Percentiles rank a stretch among this genome's conserved stretches.
phyloP scores from a whole-genome alignment of 371 early-diverging fungal species.

The Mucor circinelloides region DNA sequence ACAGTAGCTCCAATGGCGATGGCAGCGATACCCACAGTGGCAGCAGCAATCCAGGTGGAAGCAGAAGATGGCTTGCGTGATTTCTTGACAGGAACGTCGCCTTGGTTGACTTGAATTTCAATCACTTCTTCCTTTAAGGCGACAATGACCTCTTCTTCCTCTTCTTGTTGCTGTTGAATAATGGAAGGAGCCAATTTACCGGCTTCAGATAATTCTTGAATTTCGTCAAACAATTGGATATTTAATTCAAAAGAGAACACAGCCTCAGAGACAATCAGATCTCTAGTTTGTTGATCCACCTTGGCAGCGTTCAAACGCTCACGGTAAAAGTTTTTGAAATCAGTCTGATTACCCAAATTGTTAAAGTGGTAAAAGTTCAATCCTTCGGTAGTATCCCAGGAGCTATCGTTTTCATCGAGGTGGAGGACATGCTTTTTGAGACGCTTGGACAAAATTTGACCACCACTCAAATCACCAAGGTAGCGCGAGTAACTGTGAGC shows the following conservation, averaged over 20 bases:
- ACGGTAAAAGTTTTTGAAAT: conserved; percentile 62
- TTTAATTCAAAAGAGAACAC: conserved; percentile 49
- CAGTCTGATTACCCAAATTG: conserved; percentile 53
- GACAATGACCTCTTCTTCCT: conserved; percentile 4
- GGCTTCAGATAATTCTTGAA: conserved; percentile 42
- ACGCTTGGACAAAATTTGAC: conserved; percentile 61
- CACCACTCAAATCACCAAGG: conserved; percentile 66
- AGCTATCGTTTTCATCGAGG: conserved; percentile 33
- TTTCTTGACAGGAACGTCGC: not conserved
- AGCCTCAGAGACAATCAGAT: conserved; percentile 46
- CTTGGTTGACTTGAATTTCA: not conserved
- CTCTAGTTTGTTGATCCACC: conserved; percentile 34
- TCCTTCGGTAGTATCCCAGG: conserved; percentile 51
- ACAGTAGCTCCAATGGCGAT: conserved; percentile 22
- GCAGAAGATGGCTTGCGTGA: not conserved
- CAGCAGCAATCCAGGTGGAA: conserved; percentile 5
- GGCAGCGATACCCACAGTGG: conserved; percentile 12
- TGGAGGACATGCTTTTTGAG: conserved; percentile 54
- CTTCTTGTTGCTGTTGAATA: not conserved
- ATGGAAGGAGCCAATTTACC: conserved; percentile 24
- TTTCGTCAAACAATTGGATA: conserved; percentile 51
- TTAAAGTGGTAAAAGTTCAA: conserved; percentile 56
- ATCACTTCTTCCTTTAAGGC: not conserved
- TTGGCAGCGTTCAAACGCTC: conserved; percentile 53
- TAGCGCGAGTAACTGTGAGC: conserved; percentile 68